A percentile compares a stretch with the other conserved stretches of the same genome.
Evolutionary conservation across 2,329 filamentous ascomycete genomes (phyloP).

Genomic region (Cryphonectria parasitica): DNA sequence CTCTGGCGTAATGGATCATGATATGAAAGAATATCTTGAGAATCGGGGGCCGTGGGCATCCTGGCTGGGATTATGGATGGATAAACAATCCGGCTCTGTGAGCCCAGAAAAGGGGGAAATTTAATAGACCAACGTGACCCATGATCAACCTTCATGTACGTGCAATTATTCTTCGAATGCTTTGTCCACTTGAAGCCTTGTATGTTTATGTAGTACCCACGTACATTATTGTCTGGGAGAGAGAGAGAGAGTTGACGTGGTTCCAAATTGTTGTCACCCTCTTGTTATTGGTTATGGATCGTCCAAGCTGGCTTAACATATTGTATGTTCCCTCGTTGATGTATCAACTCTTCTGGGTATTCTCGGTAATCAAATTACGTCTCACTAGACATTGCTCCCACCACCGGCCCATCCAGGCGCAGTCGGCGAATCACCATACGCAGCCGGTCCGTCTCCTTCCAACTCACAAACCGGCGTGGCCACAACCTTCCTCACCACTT

Average conservation of each 20-base stretch:
- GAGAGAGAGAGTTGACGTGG: too few species aligned
- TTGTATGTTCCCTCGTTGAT: background rate
- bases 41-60: background rate
- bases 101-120: background rate
- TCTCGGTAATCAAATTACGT: background rate
- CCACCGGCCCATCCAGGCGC: background rate
- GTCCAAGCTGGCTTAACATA: background rate
- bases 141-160: background rate
- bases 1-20: conserved; percentile 20
- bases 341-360: background rate
- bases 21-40: background rate
- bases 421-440: background rate
- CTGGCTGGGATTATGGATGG: background rate
- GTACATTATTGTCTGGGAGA: too few species aligned
- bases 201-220: too few species aligned
- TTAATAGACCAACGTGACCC: background rate
- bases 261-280: too few species aligned
- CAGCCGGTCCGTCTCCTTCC: background rate
- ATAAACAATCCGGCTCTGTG: background rate
- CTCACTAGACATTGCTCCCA: background rate
- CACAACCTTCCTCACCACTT: background rate
- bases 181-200: background rate
- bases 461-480: conserved; percentile 1
- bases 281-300: background rate
- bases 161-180: background rate